Evolutionary conservation across 2,329 filamentous ascomycete species (phyloP), one percentile per base, ranked within the genome.

Genomic region (Zarea fungicola): DNA sequence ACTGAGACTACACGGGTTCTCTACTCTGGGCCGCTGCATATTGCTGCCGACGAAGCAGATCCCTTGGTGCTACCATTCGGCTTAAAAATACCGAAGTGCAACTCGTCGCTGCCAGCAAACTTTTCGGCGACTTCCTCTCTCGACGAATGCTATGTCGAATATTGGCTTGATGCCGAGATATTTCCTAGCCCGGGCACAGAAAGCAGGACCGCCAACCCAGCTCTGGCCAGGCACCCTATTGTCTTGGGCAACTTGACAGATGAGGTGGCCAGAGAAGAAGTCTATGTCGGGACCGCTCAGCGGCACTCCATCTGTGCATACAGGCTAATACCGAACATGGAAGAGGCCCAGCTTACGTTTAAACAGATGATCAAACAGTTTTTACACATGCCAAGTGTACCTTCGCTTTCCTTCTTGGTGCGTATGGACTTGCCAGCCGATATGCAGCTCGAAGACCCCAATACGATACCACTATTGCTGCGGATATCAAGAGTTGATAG

Each of bases 361-460:
- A 47, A 47, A 10, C 44, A 41, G 26, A 47, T 34, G n/a, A 41
- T 26, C 44, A 47, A 47, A 26, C 44, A 47, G n/a, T 47, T 47
- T 9, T 47, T 47, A n/a, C 44, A 47, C 28, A 34, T 36, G 4
- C 34, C 35, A 19, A 41, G 36, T 16, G 44, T 47, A 7, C 44
- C 44, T 2, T 28, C 44, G 18, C 44, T 47, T 3, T 21, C 26
- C 3, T 47, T 40, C 21, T 8, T 26, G 2, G 29, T 47, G 32
- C 25, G 21, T 14, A 31, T 47, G 35, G 36, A 36, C 35, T 21
- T 47, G 11, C 44, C 44, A 4, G 44, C 41, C 26, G 36, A 18
- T 2, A 34, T 47, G 35, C 44, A 47, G 35, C 35, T 47, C 9
- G 35, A 40, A 10, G 4, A 36, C 13, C 19, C 19, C 14, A 28